Evolutionary conservation across 2,329 filamentous ascomycete genomes (phyloP).

Genomic region (Albophoma yamanashiensis): DNA sequence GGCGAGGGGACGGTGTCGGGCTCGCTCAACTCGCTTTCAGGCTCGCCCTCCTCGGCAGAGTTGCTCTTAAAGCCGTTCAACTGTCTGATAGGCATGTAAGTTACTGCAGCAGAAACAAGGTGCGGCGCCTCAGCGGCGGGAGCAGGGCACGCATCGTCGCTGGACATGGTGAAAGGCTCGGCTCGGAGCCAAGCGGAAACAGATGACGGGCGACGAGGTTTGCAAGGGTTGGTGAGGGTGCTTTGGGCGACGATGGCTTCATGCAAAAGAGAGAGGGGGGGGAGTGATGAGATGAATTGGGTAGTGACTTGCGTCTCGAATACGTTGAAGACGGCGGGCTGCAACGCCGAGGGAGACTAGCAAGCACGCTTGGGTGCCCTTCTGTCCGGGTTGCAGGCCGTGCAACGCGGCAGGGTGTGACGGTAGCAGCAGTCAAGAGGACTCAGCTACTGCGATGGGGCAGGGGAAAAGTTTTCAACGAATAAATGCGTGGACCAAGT

Average conservation of each 20-base stretch:
- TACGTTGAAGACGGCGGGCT: not conserved
- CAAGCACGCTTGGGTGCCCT: not conserved
- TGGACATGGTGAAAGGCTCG: not conserved
- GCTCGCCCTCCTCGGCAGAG: conserved; percentile 26
- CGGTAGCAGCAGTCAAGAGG: not conserved
- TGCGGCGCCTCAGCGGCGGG: not conserved
- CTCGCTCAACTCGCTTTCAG: conserved; percentile 33
- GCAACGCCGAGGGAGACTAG: not conserved
- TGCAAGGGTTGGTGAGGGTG: not conserved
- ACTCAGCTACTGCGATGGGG: not conserved
- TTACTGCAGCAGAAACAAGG: not conserved
- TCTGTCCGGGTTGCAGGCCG: not conserved
- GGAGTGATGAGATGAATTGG: not conserved
- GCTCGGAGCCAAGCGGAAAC: not conserved
- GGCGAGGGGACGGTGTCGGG: conserved; percentile 24
- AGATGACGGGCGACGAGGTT: not conserved
- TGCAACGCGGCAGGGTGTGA: not conserved
- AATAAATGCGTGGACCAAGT: not conserved
- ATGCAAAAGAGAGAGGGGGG: not conserved
- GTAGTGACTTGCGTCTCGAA: not conserved
- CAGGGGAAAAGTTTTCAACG: not conserved
- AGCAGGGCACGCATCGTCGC: not conserved
- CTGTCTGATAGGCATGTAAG: conserved; percentile 16
- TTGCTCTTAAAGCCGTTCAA: conserved; percentile 16
- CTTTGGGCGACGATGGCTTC: not conserved